Evolutionary conservation across 2,329 filamentous ascomycete genomes (phyloP).

Genomic region (Diaporthe ampelina): DNA sequence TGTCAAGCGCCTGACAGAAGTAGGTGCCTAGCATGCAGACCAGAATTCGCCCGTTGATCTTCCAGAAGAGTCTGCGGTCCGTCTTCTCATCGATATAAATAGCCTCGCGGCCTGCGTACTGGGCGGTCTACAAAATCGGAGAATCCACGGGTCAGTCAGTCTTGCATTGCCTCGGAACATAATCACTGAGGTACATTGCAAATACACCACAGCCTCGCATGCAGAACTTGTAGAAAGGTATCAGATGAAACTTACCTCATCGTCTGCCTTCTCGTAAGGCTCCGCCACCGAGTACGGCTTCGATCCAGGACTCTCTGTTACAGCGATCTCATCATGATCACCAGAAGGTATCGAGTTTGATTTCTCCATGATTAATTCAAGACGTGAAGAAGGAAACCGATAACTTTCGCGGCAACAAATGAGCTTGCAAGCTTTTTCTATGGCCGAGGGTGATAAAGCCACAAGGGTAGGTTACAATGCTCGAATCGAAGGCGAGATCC

Average conservation of each 20-base stretch:
- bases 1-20: slow-evolving; percentile 55
- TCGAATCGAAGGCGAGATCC: background rate
- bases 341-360: background rate
- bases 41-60: slow-evolving; percentile 62
- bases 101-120: slow-evolving; percentile 18
- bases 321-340: slow-evolving; percentile 17
- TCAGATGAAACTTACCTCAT: background rate
- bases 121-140: background rate
- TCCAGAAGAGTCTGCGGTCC: slow-evolving; percentile 63
- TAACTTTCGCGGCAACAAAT: background rate
- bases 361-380: background rate
- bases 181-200: background rate
- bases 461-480: background rate
- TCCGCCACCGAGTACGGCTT: background rate
- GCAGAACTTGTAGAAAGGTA: background rate
- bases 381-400: background rate
- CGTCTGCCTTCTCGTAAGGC: slow-evolving; percentile 11
- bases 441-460: background rate
- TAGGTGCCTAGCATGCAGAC: slow-evolving; percentile 66
- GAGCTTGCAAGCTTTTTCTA: background rate
- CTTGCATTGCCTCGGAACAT: background rate
- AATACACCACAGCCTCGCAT: background rate
- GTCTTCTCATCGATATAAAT: slow-evolving; percentile 64
- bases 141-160: background rate
- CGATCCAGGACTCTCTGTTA: background rate